Evolutionary conservation across 805 yeast species (phyloP), one percentile per base, ranked within the genome.

Genomic region (Saccharomyces eubayanus): DNA sequence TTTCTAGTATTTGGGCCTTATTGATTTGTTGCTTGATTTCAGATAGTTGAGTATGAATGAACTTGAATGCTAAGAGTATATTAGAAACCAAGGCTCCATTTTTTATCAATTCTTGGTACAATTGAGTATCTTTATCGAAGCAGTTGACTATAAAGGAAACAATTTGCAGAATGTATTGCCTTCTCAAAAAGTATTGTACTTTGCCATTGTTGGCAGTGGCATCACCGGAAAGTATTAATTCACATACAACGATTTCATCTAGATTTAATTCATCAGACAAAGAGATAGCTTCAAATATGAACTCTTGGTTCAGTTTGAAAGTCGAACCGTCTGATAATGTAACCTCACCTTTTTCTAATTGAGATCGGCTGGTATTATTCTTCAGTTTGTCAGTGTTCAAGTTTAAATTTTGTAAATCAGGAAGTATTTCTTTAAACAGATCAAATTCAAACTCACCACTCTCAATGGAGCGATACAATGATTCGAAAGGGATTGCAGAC

Each of bases 231-330:
- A 71, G 71, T 61, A 91, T 74, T 28, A 88, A 64, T 63, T 89
- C 87, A 1, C 95, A 94, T 1, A 88, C 79, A 2, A 79, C 74
- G 29, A 87, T 51, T 66, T 92, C 97, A 68, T 92, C 96, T 51
- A 92, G 72, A 50, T 87, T 75, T 51, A 92, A 74, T 41, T 82
- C 82, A 57, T 83, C 87, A 0, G 91, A 73, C 16, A 86, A 63
- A 27, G 74, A 73, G 4, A 82, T 73, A 0, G 89, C 78, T 3
- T 79, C 74, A 51, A 81, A 76, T 43, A 85, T 74, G 60, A 89
- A 91, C 41, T 81, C 80, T 48, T 80, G 74, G 63, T 87, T 89
- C 31, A 91, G 68, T 55, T 79, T 78, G 60, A 79, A 84, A 48
- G 56, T 55, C 5, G 58, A 50, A 12, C 77, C 78, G 27, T 84